These are phyloP conservation scores for Ogataea methanolica DNA, from an alignment of 805 yeast genomes.

Conservation along the genomic window DNA sequence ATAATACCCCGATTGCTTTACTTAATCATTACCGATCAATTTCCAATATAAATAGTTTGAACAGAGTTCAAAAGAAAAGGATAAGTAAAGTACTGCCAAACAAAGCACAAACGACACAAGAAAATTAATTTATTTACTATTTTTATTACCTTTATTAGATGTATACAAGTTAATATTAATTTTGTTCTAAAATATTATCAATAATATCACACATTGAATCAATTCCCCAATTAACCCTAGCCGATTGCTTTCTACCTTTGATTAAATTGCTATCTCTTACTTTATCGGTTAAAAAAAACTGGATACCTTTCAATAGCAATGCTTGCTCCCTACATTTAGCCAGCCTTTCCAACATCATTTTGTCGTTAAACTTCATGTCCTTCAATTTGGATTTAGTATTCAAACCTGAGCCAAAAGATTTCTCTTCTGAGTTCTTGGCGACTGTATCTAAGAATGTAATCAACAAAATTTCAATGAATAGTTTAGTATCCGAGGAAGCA, in stretches of 20 bases:
- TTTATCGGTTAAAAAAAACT: conserved; percentile 49
- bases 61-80: too few species aligned
- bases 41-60: too few species aligned
- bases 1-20: too few species aligned
- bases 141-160: not conserved
- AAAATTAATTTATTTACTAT: too few species aligned
- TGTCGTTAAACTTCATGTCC: conserved; percentile 32
- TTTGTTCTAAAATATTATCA: conserved; percentile 30
- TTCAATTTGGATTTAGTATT: conserved; percentile 21
- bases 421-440: conserved; percentile 57
- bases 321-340: conserved; percentile 55
- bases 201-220: conserved; percentile 50
- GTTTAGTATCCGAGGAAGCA: conserved; percentile 50
- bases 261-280: conserved; percentile 44
- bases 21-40: too few species aligned
- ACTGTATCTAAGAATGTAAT: conserved; percentile 61
- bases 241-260: conserved; percentile 48
- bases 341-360: conserved; percentile 30
- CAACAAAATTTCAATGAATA: conserved; percentile 71
- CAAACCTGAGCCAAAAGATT: conserved; percentile 40
- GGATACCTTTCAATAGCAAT: conserved; percentile 60
- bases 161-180: not conserved
- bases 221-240: conserved; percentile 65
- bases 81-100: too few species aligned
- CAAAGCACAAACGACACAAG: too few species aligned